Evolutionary conservation across 2,329 filamentous ascomycete genomes (phyloP).

Genomic region (Aspergillus fijiensis): DNA sequence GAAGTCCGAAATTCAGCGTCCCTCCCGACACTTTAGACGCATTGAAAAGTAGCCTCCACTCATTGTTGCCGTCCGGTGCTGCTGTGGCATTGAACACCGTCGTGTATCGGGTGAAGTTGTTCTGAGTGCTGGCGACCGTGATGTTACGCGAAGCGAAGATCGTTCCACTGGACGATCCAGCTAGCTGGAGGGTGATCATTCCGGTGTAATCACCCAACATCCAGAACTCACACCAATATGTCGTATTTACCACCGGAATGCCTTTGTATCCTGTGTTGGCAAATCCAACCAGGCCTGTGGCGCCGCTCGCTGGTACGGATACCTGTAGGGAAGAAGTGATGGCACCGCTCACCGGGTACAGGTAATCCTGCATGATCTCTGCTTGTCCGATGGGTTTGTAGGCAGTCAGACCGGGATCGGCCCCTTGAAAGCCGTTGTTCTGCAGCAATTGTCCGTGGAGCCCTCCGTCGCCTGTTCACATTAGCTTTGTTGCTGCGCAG

Average conservation of each 20-base stretch:
- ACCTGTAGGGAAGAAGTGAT: conserved; percentile 31
- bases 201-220: conserved; percentile 33
- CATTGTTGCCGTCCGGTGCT: conserved; percentile 27
- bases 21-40: conserved; percentile 20
- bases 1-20: conserved; percentile 27
- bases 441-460: conserved; percentile 35
- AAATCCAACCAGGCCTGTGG: conserved; percentile 36
- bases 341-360: conserved; percentile 27
- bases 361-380: conserved; percentile 25
- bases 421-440: conserved; percentile 38
- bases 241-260: conserved; percentile 27
- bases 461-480: conserved; percentile 30
- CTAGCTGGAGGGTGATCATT: conserved; percentile 25
- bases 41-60: conserved; percentile 31
- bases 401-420: conserved; percentile 23
- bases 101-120: conserved; percentile 23
- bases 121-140: conserved; percentile 23
- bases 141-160: conserved; percentile 29
- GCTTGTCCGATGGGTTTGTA: conserved; percentile 30
- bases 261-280: conserved; percentile 47
- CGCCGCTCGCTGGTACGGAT: conserved; percentile 15
- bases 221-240: conserved; percentile 33
- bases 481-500: not conserved
- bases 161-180: conserved; percentile 24
- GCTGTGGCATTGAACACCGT: conserved; percentile 24